Evolutionary conservation across 768 basidiomycete species (phyloP).

Genomic region (Galerina marginata): DNA sequence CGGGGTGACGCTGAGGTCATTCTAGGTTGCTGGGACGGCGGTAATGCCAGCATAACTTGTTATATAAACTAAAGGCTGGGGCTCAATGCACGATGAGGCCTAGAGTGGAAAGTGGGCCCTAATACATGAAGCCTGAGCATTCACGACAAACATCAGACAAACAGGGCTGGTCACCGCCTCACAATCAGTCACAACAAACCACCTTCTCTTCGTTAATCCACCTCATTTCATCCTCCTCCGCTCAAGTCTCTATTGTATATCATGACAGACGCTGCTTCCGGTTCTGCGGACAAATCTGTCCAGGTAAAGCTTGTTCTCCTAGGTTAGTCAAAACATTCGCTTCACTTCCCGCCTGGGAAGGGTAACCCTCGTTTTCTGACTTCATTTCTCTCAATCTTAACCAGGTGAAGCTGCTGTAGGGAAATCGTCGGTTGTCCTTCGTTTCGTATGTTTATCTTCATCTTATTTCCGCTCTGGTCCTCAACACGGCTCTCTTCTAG

Average conservation of each 20-base stretch:
- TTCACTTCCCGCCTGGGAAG: neutral
- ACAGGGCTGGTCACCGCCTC: conserved; percentile 28
- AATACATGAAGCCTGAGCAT: neutral
- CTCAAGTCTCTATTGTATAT: conserved; percentile 9
- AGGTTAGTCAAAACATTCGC: conserved; percentile 50
- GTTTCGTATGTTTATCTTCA: conserved; percentile 71
- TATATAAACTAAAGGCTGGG: no score
- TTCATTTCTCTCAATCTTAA: conserved; percentile 1
- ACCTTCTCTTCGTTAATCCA: conserved; percentile 3
- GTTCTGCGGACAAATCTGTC: conserved; percentile 84
- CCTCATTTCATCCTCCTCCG: neutral
- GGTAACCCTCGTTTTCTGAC: conserved; percentile 15
- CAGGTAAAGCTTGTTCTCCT: conserved; percentile 98
- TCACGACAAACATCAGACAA: conserved; percentile 25
- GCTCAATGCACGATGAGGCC: neutral
- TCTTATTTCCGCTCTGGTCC: neutral
- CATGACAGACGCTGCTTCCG: conserved; percentile 81
- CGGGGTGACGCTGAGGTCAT: no score
- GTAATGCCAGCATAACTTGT: no score
- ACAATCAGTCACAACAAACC: conserved; percentile 21
- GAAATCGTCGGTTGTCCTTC: conserved; percentile 97
- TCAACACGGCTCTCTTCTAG: conserved; percentile 42
- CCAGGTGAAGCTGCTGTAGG: conserved; percentile 98
- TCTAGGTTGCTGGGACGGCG: no score
- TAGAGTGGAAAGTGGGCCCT: no score